Base-by-base conservation (phyloP, 257 asterid genomes). In the Misopates orontium region DNA sequence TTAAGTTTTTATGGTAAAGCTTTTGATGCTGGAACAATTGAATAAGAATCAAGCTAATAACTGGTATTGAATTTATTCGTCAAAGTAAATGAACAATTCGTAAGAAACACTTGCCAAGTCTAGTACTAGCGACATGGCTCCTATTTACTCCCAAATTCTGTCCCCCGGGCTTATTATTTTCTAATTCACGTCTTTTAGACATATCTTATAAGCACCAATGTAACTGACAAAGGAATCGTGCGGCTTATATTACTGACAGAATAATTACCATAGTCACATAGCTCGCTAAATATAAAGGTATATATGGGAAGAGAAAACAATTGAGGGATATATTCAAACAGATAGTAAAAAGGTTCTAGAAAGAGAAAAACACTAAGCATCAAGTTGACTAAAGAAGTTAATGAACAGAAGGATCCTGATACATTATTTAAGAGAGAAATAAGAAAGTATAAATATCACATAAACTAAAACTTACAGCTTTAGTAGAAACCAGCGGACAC, bases 401-500 rank as follows among this genome's bases (percentile, higher is more conserved):
- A 22, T 21, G n/a, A 20, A 62, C 14, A 17, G 11, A 49, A 55
- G 6, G 40, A 14, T 12, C 3, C 60, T 5, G 11, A 7, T 18
- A 5, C 10, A 7, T 25, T 14, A 10, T 1, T 9, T 8, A 11
- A 69, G 49, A 8, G 17, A 4, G 21, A 17, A 18, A 18, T 32
- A 24, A 32, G 5, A 60, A 62, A 64, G 62, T 25, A 24, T 6
- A 64, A 52, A 65, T 54, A 41, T 9, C 18, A 20, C 56, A 50
- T 58, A 17, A 14, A 31, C 51, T 63, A 4, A 15, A 50, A 51
- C 79, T 13, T 77, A 91, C 98, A 80, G 88, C 86, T 78, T 79
- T 86, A 49, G 76, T 76, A 62, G 96, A 76, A 75, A 91, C 98
- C 67, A 91, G 55, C 5, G 98, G 96, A 76, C 85, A 78, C 64